Percentiles rank a stretch among this genome's conserved stretches.
phyloP scores from a whole-genome alignment of 805 yeast genomes.

The Torulaspora franciscae region DNA sequence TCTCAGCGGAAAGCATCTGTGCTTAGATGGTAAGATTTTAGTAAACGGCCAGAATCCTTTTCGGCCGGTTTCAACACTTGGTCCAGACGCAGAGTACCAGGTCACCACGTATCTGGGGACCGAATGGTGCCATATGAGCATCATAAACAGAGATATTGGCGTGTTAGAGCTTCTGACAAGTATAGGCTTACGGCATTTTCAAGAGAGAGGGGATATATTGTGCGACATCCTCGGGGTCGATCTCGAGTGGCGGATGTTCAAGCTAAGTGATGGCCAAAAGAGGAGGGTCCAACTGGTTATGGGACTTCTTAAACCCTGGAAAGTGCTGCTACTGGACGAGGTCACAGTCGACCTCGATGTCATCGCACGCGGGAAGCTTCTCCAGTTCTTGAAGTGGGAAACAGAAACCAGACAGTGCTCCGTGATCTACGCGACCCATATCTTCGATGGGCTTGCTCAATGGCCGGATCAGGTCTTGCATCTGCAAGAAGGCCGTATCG shows the following conservation, averaged over 20 bases:
- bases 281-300: slow-evolving; percentile 89
- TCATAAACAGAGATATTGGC: slow-evolving; percentile 86
- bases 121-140: slow-evolving; percentile 93
- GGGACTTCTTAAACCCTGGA: slow-evolving; percentile 93
- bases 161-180: slow-evolving; percentile 73
- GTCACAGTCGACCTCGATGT: slow-evolving; percentile 97
- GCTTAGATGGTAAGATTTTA: slow-evolving; percentile 61
- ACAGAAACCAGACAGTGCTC: slow-evolving; percentile 65
- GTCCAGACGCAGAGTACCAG: slow-evolving; percentile 37
- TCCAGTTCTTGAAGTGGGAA: slow-evolving; percentile 68
- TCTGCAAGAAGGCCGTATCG: slow-evolving; percentile 59
- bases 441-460: slow-evolving; percentile 85
- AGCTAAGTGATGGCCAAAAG: slow-evolving; percentile 90
- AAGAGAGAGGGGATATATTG: slow-evolving; percentile 72
- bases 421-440: slow-evolving; percentile 91
- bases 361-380: slow-evolving; percentile 70
- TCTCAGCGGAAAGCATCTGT: slow-evolving; percentile 86
- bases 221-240: slow-evolving; percentile 80
- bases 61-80: slow-evolving; percentile 42
- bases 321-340: slow-evolving; percentile 80
- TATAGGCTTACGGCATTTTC: slow-evolving; percentile 72
- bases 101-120: slow-evolving; percentile 84
- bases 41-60: slow-evolving; percentile 91
- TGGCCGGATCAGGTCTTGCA: slow-evolving; percentile 90
- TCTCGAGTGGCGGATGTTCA: slow-evolving; percentile 86